These are phyloP conservation scores for Colletotrichum incanum DNA, from an alignment of 2,329 filamentous ascomycete species.

Conservation along the genomic window DNA sequence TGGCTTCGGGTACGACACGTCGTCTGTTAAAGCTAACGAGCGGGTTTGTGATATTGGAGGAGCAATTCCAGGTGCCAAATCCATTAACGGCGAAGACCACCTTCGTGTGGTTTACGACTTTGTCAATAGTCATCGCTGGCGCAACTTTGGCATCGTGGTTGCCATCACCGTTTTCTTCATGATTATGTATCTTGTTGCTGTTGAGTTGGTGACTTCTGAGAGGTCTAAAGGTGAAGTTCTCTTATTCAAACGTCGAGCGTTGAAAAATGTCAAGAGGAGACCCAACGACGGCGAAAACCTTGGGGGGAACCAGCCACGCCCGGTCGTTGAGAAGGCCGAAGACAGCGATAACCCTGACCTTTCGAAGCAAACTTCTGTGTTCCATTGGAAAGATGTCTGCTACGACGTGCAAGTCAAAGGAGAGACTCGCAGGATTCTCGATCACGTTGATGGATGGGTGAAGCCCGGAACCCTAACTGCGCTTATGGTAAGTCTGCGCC, in stretches of 20 bases:
- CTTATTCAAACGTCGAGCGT: constrained; percentile 67
- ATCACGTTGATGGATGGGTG: constrained; percentile 79
- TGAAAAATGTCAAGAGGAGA: constrained; percentile 20
- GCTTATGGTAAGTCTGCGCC: constrained; percentile 73
- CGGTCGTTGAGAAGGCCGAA: neutral
- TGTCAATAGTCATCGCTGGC: constrained; percentile 61
- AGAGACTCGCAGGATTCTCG: constrained; percentile 73
- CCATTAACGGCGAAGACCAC: constrained; percentile 62
- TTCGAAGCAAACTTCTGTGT: constrained; percentile 71
- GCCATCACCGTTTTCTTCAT: constrained; percentile 66
- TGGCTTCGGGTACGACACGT: constrained; percentile 42
- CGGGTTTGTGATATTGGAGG: constrained; percentile 63
- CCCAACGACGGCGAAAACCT: neutral
- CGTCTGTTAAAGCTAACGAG: constrained; percentile 35
- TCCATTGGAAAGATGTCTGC: constrained; percentile 78
- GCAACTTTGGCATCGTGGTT: constrained; percentile 71
- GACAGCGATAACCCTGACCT: constrained; percentile 43
- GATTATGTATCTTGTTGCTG: constrained; percentile 63
- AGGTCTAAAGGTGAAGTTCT: constrained; percentile 75
- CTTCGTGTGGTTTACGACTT: constrained; percentile 62
- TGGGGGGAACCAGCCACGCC: neutral
- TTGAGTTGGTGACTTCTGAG: constrained; percentile 62
- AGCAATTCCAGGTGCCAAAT: constrained; percentile 57
- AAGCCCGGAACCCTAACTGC: constrained; percentile 78
- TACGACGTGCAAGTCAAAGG: constrained; percentile 79